Conservation (phyloP, 164 flowering plant species). For the Sedum album region DNA sequence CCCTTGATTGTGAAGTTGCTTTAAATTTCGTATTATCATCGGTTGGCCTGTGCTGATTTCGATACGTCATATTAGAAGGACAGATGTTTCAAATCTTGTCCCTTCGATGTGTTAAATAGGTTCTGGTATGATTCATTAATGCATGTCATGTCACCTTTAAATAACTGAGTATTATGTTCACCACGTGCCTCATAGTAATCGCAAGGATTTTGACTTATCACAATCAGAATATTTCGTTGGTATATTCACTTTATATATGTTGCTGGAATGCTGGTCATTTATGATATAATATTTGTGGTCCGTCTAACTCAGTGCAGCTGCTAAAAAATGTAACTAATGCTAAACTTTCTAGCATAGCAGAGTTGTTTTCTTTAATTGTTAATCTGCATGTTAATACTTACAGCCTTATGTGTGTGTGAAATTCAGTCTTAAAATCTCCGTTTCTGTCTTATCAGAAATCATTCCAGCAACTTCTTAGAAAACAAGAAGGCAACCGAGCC, state of each 20-base stretch:
- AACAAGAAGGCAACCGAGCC: slow-evolving; percentile 79
- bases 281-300: neutral
- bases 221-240: neutral
- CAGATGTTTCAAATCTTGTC: neutral
- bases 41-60: neutral
- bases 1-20: no score
- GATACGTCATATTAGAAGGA: neutral
- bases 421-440: neutral
- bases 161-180: no score
- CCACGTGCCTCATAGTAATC: no score
- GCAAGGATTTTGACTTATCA: no score
- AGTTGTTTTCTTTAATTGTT: no score
- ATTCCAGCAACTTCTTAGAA: slow-evolving; percentile 78
- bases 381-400: neutral
- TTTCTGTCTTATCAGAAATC: slow-evolving; percentile 42
- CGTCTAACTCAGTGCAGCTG: neutral
- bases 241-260: neutral
- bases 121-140: neutral
- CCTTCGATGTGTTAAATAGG: neutral
- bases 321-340: neutral
- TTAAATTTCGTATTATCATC: neutral
- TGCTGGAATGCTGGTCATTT: neutral
- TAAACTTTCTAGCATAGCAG: neutral
- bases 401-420: neutral
- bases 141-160: neutral